Percentiles rank a stretch among this genome's conserved stretches.
These are phyloP conservation scores for Nicotiana sylvestris DNA, from an alignment of 257 asterid species.

Conservation along the genomic window DNA sequence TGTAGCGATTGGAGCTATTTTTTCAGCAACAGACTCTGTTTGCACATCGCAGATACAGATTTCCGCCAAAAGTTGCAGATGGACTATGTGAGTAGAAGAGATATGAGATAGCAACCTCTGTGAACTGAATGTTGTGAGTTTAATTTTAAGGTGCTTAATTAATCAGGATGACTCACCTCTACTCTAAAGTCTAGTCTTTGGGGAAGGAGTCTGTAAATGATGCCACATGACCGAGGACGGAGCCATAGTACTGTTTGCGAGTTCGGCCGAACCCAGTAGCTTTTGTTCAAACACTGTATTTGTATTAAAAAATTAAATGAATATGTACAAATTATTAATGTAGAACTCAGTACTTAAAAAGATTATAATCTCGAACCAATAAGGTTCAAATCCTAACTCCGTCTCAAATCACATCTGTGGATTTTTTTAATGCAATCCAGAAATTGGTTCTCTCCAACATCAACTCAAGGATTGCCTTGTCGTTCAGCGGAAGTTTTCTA, in stretches of 20 bases:
- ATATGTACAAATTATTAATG: no score
- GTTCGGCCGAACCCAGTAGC: no score
- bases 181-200: no score
- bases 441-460: conserved; percentile 52
- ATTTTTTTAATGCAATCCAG: conserved; percentile 74
- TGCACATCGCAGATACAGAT: conserved; percentile 69
- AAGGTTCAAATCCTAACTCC: no score
- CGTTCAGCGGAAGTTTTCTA: conserved; percentile 47
- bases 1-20: conserved; percentile 76
- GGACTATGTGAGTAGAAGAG: neutral
- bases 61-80: neutral
- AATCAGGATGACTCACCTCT: no score
- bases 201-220: no score
- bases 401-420: conserved; percentile 29
- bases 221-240: no score
- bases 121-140: neutral
- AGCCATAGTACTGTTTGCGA: no score
- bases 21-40: conserved; percentile 85
- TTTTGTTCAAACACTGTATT: no score
- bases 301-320: no score
- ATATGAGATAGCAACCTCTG: neutral
- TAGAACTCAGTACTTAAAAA: no score
- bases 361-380: no score
- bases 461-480: conserved; percentile 24
- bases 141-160: neutral